Conservation (phyloP, 2,329 filamentous ascomycete genomes). For the Aspergillus phoenicis region DNA sequence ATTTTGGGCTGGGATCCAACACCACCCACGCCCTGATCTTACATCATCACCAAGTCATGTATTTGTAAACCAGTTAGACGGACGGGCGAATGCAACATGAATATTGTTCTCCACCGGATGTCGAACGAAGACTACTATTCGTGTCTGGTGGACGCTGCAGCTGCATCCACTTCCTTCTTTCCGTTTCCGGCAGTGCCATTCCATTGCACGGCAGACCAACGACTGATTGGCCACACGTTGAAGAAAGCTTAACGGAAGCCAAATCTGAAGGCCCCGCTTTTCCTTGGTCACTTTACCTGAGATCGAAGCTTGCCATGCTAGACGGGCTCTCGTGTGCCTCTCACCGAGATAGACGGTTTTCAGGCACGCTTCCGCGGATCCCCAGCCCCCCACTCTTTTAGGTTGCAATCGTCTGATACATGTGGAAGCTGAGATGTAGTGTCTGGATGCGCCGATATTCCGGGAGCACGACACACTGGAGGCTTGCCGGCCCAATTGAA, state of each 20-base stretch:
- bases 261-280: background rate
- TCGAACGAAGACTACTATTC: background rate
- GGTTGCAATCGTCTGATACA: background rate
- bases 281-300: background rate
- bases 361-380: background rate
- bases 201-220: conserved; percentile 12
- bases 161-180: background rate
- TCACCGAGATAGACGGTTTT: background rate
- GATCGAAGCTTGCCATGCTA: background rate
- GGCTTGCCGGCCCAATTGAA: conserved; percentile 9
- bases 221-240: background rate
- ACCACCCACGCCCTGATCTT: background rate
- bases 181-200: conserved; percentile 20
- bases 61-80: background rate
- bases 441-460: background rate
- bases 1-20: background rate
- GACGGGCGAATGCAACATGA: background rate
- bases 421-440: background rate
- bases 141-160: conserved; percentile 2
- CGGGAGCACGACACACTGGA: conserved; percentile 8
- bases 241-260: background rate
- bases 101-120: background rate
- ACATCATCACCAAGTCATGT: background rate
- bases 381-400: background rate
- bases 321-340: background rate